Conservation (phyloP, 1,139 yeast genomes). For the Sugiyamaella sp. region DNA sequence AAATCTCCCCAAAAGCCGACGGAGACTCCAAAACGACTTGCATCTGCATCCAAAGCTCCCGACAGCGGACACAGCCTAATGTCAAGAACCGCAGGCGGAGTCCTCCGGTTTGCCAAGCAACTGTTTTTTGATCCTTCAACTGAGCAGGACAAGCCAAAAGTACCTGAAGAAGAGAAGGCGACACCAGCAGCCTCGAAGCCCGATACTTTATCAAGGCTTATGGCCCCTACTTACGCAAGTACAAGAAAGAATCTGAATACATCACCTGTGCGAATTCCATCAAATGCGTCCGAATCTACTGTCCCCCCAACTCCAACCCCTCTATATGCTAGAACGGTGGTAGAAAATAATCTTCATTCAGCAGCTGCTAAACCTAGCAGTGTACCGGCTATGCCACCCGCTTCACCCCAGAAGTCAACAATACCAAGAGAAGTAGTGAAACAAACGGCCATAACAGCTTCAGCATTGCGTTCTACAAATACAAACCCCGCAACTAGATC, state of each 20-base stretch:
- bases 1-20: background rate
- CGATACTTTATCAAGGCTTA: conserved; percentile 37
- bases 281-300: background rate
- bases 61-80: conserved; percentile 19
- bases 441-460: background rate
- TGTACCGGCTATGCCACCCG: background rate
- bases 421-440: background rate
- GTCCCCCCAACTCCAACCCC: conserved; percentile 7
- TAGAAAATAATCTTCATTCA: background rate
- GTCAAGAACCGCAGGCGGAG: conserved; percentile 28
- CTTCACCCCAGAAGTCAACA: background rate
- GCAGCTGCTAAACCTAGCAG: background rate
- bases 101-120: conserved; percentile 33
- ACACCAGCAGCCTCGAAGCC: conserved; percentile 8
- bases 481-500: background rate
- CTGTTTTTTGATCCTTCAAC: conserved; percentile 31
- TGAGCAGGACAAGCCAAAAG: conserved; percentile 12
- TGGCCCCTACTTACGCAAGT: conserved; percentile 45
- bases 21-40: conserved; percentile 4
- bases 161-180: background rate
- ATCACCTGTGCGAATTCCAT: conserved; percentile 15
- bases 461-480: background rate
- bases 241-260: conserved; percentile 26
- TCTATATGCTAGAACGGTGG: background rate
- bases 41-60: background rate